These are phyloP conservation scores for Dothiorella sarmentorum DNA, from an alignment of 2,329 filamentous ascomycete species.

Conservation along the genomic window DNA sequence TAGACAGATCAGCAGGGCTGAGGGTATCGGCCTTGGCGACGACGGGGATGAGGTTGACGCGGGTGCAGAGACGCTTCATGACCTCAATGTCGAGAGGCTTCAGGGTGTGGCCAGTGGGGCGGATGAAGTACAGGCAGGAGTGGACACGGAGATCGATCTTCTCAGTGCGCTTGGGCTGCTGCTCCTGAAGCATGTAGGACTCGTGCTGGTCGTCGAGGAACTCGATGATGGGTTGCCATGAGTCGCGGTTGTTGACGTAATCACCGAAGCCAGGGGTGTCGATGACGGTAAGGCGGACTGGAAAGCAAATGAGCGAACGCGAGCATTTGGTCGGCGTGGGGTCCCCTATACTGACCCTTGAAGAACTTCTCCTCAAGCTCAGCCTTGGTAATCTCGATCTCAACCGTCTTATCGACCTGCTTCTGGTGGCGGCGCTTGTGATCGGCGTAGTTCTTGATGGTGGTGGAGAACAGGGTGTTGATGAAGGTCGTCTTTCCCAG, in stretches of 20 bases:
- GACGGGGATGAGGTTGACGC: slow-evolving; percentile 97
- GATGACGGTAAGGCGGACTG: slow-evolving; percentile 97
- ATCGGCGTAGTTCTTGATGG: slow-evolving; percentile 99
- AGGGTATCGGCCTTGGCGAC: slow-evolving; percentile 98
- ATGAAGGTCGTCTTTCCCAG: slow-evolving; percentile 99
- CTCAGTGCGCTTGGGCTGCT: slow-evolving; percentile 94
- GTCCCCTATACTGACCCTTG: slow-evolving; percentile 65
- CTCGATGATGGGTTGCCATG: slow-evolving; percentile 99
- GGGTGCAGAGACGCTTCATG: slow-evolving; percentile 98
- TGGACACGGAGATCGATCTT: slow-evolving; percentile 99
- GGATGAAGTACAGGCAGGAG: slow-evolving; percentile 97
- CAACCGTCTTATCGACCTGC: slow-evolving; percentile 99
- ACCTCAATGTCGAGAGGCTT: slow-evolving; percentile 99
- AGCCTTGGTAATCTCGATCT: slow-evolving; percentile 99
- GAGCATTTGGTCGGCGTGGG: background rate
- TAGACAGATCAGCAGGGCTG: slow-evolving; percentile 83
- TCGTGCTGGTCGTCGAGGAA: slow-evolving; percentile 99
- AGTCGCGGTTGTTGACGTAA: slow-evolving; percentile 99
- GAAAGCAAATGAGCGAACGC: slow-evolving; percentile 19
- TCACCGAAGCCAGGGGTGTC: slow-evolving; percentile 98
- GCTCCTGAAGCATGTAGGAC: slow-evolving; percentile 99
- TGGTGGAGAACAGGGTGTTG: slow-evolving; percentile 99
- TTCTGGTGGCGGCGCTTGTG: slow-evolving; percentile 99
- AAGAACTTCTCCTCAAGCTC: slow-evolving; percentile 99
- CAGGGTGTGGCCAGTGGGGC: slow-evolving; percentile 94